Evolutionary conservation across 352 stramenopile species (phyloP).

Genomic region (Phytophthora sp.): DNA sequence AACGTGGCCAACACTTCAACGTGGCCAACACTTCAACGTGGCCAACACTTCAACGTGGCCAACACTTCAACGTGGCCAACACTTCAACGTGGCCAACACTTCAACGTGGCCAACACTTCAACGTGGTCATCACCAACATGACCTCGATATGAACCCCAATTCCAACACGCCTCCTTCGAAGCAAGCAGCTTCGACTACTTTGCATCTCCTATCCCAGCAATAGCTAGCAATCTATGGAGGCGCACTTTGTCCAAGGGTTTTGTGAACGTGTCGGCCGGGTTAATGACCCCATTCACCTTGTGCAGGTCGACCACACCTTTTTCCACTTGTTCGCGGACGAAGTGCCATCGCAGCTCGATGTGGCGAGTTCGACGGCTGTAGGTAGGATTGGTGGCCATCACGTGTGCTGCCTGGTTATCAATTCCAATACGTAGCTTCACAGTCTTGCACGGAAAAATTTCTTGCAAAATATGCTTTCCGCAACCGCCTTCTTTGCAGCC

Average conservation of each 20-base stretch:
- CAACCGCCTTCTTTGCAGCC: too few species aligned
- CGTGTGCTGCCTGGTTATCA: not conserved
- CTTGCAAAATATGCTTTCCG: too few species aligned
- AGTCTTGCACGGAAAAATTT: not conserved
- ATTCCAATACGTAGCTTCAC: not conserved
- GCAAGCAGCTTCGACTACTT: slow-evolving; percentile 1
- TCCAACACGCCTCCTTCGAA: not conserved
- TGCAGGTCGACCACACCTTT: not conserved
- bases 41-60: too few species aligned
- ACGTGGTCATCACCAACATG: too few species aligned
- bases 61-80: too few species aligned
- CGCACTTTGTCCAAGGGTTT: not conserved
- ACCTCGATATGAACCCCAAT: too few species aligned
- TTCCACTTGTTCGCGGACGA: not conserved
- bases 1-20: too few species aligned
- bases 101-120: too few species aligned
- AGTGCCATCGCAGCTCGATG: slow-evolving; percentile 1
- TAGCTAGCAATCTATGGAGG: not conserved
- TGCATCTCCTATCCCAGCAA: not conserved
- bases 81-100: too few species aligned
- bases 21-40: too few species aligned
- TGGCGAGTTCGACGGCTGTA: slow-evolving; percentile 2
- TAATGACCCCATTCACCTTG: not conserved
- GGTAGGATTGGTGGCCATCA: not conserved
- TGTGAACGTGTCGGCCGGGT: not conserved